A percentile compares a stretch with the other conserved stretches of the same genome.
Conservation (phyloP, 441 rosid species). For the Kokia cookei region DNA sequence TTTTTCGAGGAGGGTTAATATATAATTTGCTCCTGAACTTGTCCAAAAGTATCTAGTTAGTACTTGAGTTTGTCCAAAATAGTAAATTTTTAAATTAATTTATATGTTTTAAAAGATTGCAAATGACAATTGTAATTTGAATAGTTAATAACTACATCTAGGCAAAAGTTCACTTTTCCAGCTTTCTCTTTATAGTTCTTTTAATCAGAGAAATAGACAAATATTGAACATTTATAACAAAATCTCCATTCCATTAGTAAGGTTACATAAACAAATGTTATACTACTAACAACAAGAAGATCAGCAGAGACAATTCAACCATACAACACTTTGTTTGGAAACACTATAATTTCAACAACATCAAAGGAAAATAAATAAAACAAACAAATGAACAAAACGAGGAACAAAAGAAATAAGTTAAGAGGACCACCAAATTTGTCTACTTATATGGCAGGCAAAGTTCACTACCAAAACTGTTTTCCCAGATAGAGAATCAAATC, state of each 20-base stretch:
- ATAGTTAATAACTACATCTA: not conserved
- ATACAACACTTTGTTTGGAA: not conserved
- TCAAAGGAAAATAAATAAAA: not conserved
- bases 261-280: not conserved
- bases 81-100: no score
- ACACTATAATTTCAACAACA: slow-evolving; percentile 6
- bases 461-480: slow-evolving; percentile 13
- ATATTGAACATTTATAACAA: not conserved
- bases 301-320: not conserved
- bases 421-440: not conserved
- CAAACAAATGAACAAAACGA: no score
- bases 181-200: not conserved
- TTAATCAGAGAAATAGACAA: not conserved
- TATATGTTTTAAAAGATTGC: not conserved
- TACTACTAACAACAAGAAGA: not conserved
- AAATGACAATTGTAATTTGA: not conserved
- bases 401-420: not conserved
- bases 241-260: not conserved
- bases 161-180: not conserved
- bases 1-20: no score
- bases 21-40: no score
- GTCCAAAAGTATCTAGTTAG: no score
- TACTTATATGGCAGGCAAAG: not conserved
- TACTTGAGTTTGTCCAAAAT: no score
- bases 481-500: slow-evolving; percentile 2